Evolutionary conservation across 1,284 basidiomycete species (phyloP), one percentile per base, ranked within the genome.

Genomic region (Trametes versicolor): DNA sequence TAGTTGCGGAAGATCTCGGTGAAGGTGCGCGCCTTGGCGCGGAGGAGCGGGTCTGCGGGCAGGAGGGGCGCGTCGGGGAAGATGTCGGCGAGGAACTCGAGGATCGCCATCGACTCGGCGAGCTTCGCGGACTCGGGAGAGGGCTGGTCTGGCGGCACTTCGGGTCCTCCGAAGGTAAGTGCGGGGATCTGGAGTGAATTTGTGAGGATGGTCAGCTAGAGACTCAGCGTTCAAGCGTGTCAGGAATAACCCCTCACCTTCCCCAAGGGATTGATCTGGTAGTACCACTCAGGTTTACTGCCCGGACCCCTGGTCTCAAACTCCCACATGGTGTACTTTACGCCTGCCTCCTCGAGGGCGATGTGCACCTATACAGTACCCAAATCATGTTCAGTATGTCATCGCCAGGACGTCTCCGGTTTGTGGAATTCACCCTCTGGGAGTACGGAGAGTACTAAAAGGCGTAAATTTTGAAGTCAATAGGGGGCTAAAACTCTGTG

Each of bases 51-150:
- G 70, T 87, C 82, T 8, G 77, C 74, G 0, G 87, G 86, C 4
- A 88, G 79, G 32, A 88, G 77, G 4, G 69, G 68, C 0, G 79
- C 76, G 15, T 79, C 68, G 0, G 83, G 85, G 71, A 75, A 82
- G 53, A 85, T 71, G 69, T 89, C 87, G 13, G 85, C 83, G 62
- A 88, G 70, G 76, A 89, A 87, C 71, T 89, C 87, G 62, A 90
- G 76, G 51, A 89, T 80, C 23, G 89, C 80, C 41, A 84, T 80
- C 0, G 87, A 88, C 71, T 91, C 88, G 29, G 83, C 79, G 57
- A 90, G 74, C 73, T 88, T 88, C 60, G 74, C 65, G 0, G 86
- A 87, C 25, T 86, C 82, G 0, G 85, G 81, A 2, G 86, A 86
- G 1, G 87, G 88, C 23, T 82, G 72, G 52, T 85, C 83, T 1